Base-by-base conservation (phyloP, 805 yeast species). In the Metschnikowia noctiluminum region DNA sequence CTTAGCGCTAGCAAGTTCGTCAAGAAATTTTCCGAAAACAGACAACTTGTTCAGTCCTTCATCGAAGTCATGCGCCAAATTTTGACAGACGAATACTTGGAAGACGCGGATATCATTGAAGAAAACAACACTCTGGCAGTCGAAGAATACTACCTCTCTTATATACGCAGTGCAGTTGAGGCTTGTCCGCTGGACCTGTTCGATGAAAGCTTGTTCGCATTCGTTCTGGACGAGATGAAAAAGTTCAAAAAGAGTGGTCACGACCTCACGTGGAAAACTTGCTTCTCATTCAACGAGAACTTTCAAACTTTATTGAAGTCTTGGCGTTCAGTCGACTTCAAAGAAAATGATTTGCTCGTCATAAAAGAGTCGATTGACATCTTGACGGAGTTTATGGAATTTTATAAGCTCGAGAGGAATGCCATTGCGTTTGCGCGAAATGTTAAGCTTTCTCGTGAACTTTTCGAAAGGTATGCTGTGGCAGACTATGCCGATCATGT, bases 241-340 rank as follows among this genome's bases (percentile, higher is more conserved):
- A 40, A 49, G 3, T 55, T 73, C 34, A 60, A 60, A 46, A 36
- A 57, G 5, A 60, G 70, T 8, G 53, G 54, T 12, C 53, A 60
- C 21, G 62, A 66, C 62, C 61, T 69, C 43, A 78, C 88, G 1
- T 86, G 92, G 92, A 75, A 85, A 55, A 73, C 84, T 1, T 80
- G 81, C 54, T 50, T 75, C 1, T 71, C 74, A 1, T 65, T 68
- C 15, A 74, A 70, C 53, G 82, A 79, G 43, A 67, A 71, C 9
- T 62, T 79, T 28, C 59, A 48, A 7, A 46, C 14, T 2, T 21
- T 52, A 2, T 38, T 54, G 32, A 43, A 40, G 8, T 38, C 40
- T 10, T 47, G 46, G 49, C 43, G 36, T 7, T 39, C 32, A 5
- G 16, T 27, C 7, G 34, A 45, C 2, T 27, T 45, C 7, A 27